Base-by-base conservation (phyloP, 306 rosid species). In the Dryas drummondii region DNA sequence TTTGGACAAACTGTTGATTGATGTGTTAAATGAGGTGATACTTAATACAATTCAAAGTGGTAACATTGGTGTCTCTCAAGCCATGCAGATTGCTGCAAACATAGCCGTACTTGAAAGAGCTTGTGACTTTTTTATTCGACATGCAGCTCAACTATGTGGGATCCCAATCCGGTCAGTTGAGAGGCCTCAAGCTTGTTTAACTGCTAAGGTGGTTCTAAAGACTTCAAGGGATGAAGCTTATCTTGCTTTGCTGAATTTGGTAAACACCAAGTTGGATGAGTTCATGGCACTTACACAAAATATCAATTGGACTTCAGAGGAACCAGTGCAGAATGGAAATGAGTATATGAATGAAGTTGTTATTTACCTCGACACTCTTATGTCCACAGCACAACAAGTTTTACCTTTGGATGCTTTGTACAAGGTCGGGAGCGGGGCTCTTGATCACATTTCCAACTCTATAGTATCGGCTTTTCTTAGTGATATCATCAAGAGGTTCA, bases 11-110 rank as follows among this genome's bases (percentile, higher is more conserved):
- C 82, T 92, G 48, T 72, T 94, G 70, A 88, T 87, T 62, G 96
- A 92, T 55, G 89, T 85, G 26, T 66, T 94, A 66, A 94, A 90
- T 76, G 97, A 86, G 80, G 73, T 76, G 47, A 81, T 94, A 59
- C 93, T 92, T 7, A 74, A 86, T 45, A 85, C 79, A 5, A 86
- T 94, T 72, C 82, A 87, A 60, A 75, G 88, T 45, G 82, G 88
- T 48, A 86, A 16, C 80, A 89, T 87, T 73, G 88, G 85, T 10
- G 86, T 90, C 47, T 84, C 97, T 76, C 97, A 87, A 70, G 99
- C 97, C 68, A 94, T 94, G 99, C 99, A 94, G 87, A 84, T 92
- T 26, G 97, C 97, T 75, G 97, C 99, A 49, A 94, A 94, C 85
- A 82, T 89, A 80, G 41, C 99, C 47, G 87, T 81, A 76, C 82